These are phyloP conservation scores for Cyberlindnera japonica DNA, from an alignment of 805 yeast genomes.

Conservation along the genomic window DNA sequence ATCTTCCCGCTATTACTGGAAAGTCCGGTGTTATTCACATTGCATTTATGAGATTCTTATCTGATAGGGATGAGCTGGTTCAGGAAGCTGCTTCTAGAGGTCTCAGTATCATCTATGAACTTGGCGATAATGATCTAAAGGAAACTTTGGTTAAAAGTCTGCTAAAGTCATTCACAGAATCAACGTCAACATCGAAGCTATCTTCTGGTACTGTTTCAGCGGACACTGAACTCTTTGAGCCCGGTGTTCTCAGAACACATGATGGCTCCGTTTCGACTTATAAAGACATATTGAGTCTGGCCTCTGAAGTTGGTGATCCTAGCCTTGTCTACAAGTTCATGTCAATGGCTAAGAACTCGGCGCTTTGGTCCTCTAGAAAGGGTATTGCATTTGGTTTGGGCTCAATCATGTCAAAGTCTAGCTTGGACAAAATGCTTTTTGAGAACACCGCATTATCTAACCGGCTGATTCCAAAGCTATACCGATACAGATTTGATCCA, in stretches of 20 bases:
- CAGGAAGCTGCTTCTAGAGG: conserved; percentile 94
- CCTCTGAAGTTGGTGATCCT: conserved; percentile 95
- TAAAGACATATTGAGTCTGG: conserved; percentile 80
- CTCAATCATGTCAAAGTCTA: conserved; percentile 73
- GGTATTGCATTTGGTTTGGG: conserved; percentile 95
- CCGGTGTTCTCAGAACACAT: conserved; percentile 73
- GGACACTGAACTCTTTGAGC: conserved; percentile 83
- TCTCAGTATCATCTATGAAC: conserved; percentile 72
- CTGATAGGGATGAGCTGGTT: conserved; percentile 79
- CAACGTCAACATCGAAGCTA: conserved; percentile 41
- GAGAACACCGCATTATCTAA: conserved; percentile 52
- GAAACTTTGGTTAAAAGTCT: conserved; percentile 72
- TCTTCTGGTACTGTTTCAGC: conserved; percentile 66
- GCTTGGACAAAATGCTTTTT: conserved; percentile 57
- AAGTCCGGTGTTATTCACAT: conserved; percentile 62
- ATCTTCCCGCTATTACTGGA: conserved; percentile 35
- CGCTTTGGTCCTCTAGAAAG: conserved; percentile 87
- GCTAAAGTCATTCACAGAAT: conserved; percentile 73
- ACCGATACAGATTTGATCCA: conserved; percentile 84
- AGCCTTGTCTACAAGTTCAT: conserved; percentile 89
- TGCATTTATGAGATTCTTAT: conserved; percentile 71
- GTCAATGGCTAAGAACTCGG: conserved; percentile 84
- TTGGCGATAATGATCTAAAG: conserved; percentile 63
- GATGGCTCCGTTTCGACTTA: conserved; percentile 89
- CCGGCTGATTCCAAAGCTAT: conserved; percentile 75